phyloP scores from a whole-genome alignment of 2,329 filamentous ascomycete genomes.

The Aspergillus ochraceoroseus region DNA sequence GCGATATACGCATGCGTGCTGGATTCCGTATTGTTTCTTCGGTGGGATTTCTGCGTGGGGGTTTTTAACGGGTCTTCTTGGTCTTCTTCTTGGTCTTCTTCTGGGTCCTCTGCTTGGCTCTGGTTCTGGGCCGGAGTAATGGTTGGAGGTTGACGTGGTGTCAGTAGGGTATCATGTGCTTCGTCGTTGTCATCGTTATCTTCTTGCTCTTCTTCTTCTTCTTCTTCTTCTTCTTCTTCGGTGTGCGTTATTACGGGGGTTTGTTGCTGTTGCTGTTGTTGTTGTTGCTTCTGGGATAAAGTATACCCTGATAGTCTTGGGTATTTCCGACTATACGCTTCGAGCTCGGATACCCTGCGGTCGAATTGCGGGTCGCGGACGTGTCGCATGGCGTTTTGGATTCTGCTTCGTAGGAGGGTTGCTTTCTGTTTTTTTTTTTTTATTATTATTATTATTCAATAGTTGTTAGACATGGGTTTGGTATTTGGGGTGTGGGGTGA shows the following conservation, averaged over 20 bases:
- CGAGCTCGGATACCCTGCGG: constrained; percentile 39
- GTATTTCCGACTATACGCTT: constrained; percentile 38
- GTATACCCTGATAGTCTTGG: constrained; percentile 25
- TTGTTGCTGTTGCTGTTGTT: constrained; percentile 6
- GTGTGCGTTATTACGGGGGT: not conserved
- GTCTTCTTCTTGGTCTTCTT: constrained; percentile 6
- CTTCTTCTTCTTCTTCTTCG: too few species aligned
- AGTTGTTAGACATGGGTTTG: constrained; percentile 15
- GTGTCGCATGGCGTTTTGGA: constrained; percentile 41
- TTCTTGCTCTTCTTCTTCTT: not conserved
- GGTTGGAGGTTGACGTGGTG: too few species aligned
- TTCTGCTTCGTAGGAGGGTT: constrained; percentile 34
- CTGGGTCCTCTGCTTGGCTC: not conserved
- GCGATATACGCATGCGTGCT: not conserved
- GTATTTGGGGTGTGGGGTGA: not conserved
- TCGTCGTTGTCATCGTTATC: not conserved
- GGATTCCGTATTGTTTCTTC: too few species aligned
- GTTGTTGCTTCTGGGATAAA: not conserved
- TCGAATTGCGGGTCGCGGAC: constrained; percentile 39
- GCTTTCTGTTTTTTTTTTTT: constrained; percentile 40
- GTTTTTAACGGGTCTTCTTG: constrained; percentile 19
- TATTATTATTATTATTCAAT: too few species aligned
- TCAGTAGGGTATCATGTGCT: too few species aligned
- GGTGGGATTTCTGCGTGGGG: constrained; percentile 20
- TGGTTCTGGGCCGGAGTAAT: too few species aligned